A percentile compares a stretch with the other conserved stretches of the same genome.
phyloP scores from a whole-genome alignment of 805 yeast genomes.

The Cephaloascus fragrans region DNA sequence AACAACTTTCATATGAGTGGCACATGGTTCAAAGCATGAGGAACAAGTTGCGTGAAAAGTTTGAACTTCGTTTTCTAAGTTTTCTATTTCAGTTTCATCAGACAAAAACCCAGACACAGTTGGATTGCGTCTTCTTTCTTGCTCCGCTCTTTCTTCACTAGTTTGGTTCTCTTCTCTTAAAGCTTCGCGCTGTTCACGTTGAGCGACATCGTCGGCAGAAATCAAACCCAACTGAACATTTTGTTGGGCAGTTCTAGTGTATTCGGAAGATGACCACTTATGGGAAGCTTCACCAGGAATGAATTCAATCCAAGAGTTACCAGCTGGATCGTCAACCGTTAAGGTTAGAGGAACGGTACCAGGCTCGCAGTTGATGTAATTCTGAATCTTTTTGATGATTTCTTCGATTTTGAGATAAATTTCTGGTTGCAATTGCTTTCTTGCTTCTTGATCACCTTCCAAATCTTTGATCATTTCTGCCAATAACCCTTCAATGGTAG shows the following conservation, averaged over 20 bases:
- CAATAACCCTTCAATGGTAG: constrained; percentile 85
- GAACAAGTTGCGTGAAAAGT: constrained; percentile 91
- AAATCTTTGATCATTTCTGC: constrained; percentile 78
- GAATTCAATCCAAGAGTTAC: constrained; percentile 93
- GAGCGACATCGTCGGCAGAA: constrained; percentile 54
- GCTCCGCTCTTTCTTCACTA: constrained; percentile 3
- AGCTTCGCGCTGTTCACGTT: constrained; percentile 25
- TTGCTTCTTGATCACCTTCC: constrained; percentile 67
- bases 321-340: constrained; percentile 85
- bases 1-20: constrained; percentile 93
- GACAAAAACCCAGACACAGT: constrained; percentile 49
- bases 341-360: constrained; percentile 70
- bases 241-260: constrained; percentile 80
- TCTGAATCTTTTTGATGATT: constrained; percentile 51
- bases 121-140: constrained; percentile 16
- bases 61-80: constrained; percentile 83
- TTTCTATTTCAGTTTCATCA: constrained; percentile 75
- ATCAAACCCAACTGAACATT: constrained; percentile 76
- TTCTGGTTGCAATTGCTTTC: constrained; percentile 69
- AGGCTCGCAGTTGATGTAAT: constrained; percentile 55
- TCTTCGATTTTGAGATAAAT: constrained; percentile 65
- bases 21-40: constrained; percentile 71
- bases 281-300: constrained; percentile 80
- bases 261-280: constrained; percentile 83
- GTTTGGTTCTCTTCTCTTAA: constrained; percentile 10